Base-by-base conservation (phyloP, 2,329 filamentous ascomycete species). In the Lithohypha guttulata region DNA sequence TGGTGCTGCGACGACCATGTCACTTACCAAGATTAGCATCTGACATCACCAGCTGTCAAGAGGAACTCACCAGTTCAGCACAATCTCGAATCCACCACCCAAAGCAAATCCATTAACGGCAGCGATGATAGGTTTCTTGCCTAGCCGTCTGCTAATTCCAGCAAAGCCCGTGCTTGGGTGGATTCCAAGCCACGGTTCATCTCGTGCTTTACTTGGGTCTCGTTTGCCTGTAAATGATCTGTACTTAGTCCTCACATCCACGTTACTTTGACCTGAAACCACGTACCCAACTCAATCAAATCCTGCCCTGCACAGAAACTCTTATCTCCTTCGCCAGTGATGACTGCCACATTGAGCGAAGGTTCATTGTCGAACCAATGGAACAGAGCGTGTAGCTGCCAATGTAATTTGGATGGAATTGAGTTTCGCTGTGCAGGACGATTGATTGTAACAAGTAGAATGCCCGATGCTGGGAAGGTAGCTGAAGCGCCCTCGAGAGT, bases 31-130 rank as follows among this genome's bases (percentile, higher is more conserved):
- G 73, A 59, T 84, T 13, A 25, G 23, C 23, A 25, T 7, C 23
- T 8, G 23, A n/a, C 28, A 26, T 7, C 13, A 30, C 4, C 25
- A 23, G 22, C 14, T 8, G 22, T 35, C 10, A 35, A 13, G 15
- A 18, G 11, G 22, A 22, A 47, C 47, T 42, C 31, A 52, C 49
- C 49, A 52, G 33, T 52, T 52, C 29, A 52, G 28, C 18, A 52
- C 49, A 43, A 86, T 84, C 64, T 89, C 83, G 59, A 82, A 78
- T 2, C 81, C 83, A 38, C 82, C 83, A 23, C 83, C 83, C 31
- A 83, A 69, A 42, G 79, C 82, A 13, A 81, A 64, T 5, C 83
- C 83, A 53, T 86, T 84, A 14, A 87, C 79, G 1, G 82, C 83
- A 1, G 77, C 80, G 19, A 89, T 71, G 40, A 89, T 68, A 4